These are phyloP conservation scores for Ustilago curta DNA, from an alignment of 1,284 basidiomycete genomes.

Conservation along the genomic window DNA sequence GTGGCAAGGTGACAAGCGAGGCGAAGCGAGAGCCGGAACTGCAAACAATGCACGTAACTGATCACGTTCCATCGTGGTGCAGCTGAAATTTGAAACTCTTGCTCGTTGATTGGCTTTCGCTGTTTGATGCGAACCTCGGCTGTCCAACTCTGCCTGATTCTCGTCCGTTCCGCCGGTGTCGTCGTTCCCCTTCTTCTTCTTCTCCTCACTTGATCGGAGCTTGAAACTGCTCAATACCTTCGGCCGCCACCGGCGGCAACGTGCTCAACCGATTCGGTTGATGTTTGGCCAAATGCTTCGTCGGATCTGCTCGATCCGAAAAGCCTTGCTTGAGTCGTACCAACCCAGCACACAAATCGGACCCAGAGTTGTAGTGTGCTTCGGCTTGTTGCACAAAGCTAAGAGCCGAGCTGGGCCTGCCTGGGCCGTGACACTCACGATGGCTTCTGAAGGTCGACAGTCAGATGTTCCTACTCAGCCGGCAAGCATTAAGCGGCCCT, in stretches of 20 bases:
- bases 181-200: not conserved
- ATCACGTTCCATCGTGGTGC: constrained; percentile 30
- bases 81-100: constrained; percentile 9
- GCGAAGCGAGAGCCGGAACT: not conserved
- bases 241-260: constrained; percentile 28
- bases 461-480: no score
- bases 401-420: no score
- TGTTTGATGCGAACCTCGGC: constrained; percentile 8
- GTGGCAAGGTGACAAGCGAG: not conserved
- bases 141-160: constrained; percentile 25
- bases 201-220: not conserved
- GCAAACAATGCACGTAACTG: not conserved
- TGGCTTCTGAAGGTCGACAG: no score
- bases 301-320: not conserved
- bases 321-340: not conserved
- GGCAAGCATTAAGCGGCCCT: no score
- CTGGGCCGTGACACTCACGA: no score
- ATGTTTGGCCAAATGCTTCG: not conserved
- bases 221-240: not conserved
- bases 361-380: not conserved
- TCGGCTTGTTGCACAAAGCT: no score
- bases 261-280: constrained; percentile 9
- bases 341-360: not conserved
- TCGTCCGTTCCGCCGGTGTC: constrained; percentile 1
- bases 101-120: constrained; percentile 13